Base-by-base conservation (phyloP, 805 yeast species). In the Wickerhamiella occidentalis region DNA sequence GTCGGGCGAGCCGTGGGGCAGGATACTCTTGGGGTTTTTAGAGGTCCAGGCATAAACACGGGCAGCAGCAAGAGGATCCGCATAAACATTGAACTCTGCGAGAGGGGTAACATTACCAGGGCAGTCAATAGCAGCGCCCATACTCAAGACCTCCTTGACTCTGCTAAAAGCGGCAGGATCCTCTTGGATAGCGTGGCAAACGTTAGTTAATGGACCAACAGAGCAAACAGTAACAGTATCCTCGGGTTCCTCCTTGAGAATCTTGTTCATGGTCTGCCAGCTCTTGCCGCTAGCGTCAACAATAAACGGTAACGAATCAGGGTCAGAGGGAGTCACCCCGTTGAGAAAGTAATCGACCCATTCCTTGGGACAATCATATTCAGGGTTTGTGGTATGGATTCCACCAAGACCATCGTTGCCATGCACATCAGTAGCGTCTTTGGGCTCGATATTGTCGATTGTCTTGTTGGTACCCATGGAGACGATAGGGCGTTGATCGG, bases 361-460 rank as follows among this genome's bases (percentile, higher is more conserved):
- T 19, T 56, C 54, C 6, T 51, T 37, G 1, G 64, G 61, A 22
- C 65, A 60, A 8, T 68, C 62, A 45, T 55, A 68, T 36, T 65
- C 64, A 1, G 71, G 69, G 29, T 61, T 54, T 1, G 48, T n/a
- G 2, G 52, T 41, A 50, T 68, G 71, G 21, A 66, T 66, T 12
- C 67, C 67, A 5, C 71, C 71, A 9, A 68, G 59, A 2, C 72
- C 72, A 50, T 68, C 72, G 25, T 48, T 38, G 15, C 72, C 72
- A 50, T 68, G 72, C 45, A 66, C 67, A 40, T 65, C 67, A 6
- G 65, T 64, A 3, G 71, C 72, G 43, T 67, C 67, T 17, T 57
- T 52, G 19, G 55, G 55, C 15, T 56, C 49, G 5, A 54, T 52
- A 2, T 64, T 64, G 19, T 54, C 61, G 9, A 64, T 52, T 7